A percentile compares a stretch with the other conserved stretches of the same genome.
Conservation (phyloP, 768 basidiomycete genomes). For the Paxillus involutus region DNA sequence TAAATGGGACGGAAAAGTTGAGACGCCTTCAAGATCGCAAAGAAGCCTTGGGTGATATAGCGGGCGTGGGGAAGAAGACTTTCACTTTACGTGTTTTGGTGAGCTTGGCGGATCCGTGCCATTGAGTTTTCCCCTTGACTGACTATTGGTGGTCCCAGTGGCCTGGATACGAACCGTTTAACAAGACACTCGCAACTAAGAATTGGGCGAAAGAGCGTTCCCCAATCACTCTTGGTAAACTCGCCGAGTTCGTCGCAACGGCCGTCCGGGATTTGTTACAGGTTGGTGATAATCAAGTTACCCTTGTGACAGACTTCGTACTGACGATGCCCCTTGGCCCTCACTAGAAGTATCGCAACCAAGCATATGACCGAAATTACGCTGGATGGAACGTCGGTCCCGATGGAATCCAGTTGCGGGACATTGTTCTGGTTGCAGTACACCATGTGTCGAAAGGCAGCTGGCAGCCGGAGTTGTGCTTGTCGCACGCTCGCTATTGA, state of each 20-base stretch:
- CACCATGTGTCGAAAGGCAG: slow-evolving; percentile 79
- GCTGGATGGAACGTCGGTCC: slow-evolving; percentile 24
- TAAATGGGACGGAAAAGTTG: slow-evolving; percentile 48
- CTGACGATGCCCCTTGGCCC: slow-evolving; percentile 11
- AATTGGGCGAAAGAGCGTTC: slow-evolving; percentile 72
- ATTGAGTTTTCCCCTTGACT: neutral
- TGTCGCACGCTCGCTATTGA: slow-evolving; percentile 29
- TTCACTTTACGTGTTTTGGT: slow-evolving; percentile 77
- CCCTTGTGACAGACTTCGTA: neutral
- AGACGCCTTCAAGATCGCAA: slow-evolving; percentile 54
- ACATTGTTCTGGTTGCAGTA: slow-evolving; percentile 61
- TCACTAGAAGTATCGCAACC: slow-evolving; percentile 13
- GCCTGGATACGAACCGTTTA: slow-evolving; percentile 77
- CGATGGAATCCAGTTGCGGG: slow-evolving; percentile 22
- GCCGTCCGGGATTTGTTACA: slow-evolving; percentile 65
- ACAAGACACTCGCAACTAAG: slow-evolving; percentile 73
- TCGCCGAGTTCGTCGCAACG: slow-evolving; percentile 75
- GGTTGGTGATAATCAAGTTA: slow-evolving; percentile 31
- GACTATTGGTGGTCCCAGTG: slow-evolving; percentile 44
- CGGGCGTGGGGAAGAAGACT: slow-evolving; percentile 63
- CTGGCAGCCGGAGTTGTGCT: slow-evolving; percentile 74
- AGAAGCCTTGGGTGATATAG: slow-evolving; percentile 55
- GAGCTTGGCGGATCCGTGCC: slow-evolving; percentile 15
- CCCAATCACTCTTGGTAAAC: slow-evolving; percentile 71
- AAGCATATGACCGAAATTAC: slow-evolving; percentile 7